Conservation (phyloP, 352 stramenopile genomes). For the Phytopythium montanum region DNA sequence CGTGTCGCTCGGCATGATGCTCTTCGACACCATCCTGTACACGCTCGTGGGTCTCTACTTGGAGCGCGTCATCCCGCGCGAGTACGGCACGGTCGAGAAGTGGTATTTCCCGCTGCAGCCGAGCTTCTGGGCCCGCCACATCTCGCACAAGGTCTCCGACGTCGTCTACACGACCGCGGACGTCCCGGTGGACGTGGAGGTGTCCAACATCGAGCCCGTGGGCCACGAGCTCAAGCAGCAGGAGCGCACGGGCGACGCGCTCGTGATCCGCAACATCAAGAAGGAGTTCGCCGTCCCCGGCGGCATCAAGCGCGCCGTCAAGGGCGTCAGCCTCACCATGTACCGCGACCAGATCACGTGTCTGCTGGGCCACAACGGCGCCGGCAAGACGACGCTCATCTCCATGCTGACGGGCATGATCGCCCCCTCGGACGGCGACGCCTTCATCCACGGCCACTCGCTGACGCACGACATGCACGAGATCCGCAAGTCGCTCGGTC, state of each 20-base stretch:
- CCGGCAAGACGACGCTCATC: conserved; percentile 90
- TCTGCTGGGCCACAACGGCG: conserved; percentile 92
- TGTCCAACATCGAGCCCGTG: conserved; percentile 34
- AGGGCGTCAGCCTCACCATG: conserved; percentile 82
- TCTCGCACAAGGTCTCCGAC: conserved; percentile 28
- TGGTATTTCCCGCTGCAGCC: conserved; percentile 90
- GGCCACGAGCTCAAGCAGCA: conserved; percentile 33
- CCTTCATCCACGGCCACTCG: conserved; percentile 63
- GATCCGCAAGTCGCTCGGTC: conserved; percentile 60
- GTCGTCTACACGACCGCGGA: conserved; percentile 13
- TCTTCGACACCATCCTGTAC: conserved; percentile 87
- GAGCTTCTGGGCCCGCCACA: conserved; percentile 51
- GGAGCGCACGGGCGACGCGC: conserved; percentile 28
- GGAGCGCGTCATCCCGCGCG: conserved; percentile 85
- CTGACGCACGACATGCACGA: conserved; percentile 71
- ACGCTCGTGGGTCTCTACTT: conserved; percentile 88
- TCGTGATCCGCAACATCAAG: conserved; percentile 37
- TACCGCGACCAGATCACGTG: conserved; percentile 90
- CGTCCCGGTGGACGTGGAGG: conserved; percentile 26
- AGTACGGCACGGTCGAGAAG: conserved; percentile 84
- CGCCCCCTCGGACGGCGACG: conserved; percentile 47
- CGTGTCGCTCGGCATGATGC: conserved; percentile 63
- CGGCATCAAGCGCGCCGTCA: conserved; percentile 78
- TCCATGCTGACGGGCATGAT: conserved; percentile 89
- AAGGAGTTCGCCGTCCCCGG: conserved; percentile 78